Evolutionary conservation across 129 eudicot species (phyloP).

Genomic region (Apium graveolens): DNA sequence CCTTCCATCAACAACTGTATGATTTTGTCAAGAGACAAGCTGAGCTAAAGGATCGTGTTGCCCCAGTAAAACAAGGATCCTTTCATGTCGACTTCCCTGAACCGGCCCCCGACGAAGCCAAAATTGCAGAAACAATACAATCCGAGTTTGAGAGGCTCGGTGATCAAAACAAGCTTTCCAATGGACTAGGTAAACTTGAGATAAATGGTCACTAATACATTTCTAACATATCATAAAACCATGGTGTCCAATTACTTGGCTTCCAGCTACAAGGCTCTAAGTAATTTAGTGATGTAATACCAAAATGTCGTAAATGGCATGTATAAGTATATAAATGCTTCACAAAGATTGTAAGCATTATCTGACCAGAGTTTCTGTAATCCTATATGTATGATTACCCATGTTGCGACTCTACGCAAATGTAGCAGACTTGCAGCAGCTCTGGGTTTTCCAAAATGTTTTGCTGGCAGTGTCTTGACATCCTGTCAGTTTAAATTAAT

Average conservation of each 20-base stretch:
- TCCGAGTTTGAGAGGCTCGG: constrained; percentile 64
- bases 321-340: constrained; percentile 7
- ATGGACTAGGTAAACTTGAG: constrained; percentile 23
- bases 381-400: not conserved
- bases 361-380: not conserved
- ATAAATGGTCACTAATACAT: constrained; percentile 20
- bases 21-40: constrained; percentile 63
- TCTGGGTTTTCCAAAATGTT: not conserved
- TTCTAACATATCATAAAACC: not conserved
- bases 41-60: constrained; percentile 24
- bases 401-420: not conserved
- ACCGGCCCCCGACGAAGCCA: constrained; percentile 52
- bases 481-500: not conserved
- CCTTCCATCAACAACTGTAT: constrained; percentile 73
- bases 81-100: constrained; percentile 81
- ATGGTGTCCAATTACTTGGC: constrained; percentile 4
- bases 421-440: constrained; percentile 3
- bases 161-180: constrained; percentile 39
- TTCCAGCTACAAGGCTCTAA: not conserved
- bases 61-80: constrained; percentile 59
- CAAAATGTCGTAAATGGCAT: not conserved
- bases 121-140: constrained; percentile 66
- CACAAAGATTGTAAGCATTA: not conserved
- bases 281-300: constrained; percentile 10
- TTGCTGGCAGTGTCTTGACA: not conserved